Conservation (phyloP, 176 grass and related monocot species). For the Musa troglodytarum region DNA sequence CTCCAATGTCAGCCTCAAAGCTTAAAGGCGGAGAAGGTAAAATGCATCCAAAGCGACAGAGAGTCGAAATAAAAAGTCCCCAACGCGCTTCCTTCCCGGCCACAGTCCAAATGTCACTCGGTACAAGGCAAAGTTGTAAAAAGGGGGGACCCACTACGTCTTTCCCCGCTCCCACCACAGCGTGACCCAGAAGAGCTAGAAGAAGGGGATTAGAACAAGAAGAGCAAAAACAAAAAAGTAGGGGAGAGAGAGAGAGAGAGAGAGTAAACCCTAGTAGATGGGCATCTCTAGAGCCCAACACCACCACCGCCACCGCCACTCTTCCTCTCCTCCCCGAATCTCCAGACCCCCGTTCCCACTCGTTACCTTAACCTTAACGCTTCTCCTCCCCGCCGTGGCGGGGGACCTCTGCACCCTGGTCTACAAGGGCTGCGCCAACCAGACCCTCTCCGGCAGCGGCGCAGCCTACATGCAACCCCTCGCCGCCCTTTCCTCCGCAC, state of each 20-base stretch:
- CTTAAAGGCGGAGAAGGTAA: too few relatives aligned
- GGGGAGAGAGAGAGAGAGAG: neutral
- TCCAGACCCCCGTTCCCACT: neutral
- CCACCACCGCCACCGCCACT: slow-evolving; percentile 1
- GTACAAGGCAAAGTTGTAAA: neutral
- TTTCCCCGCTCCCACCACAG: too few relatives aligned
- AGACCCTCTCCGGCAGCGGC: slow-evolving; percentile 34
- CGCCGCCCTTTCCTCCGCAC: slow-evolving; percentile 34
- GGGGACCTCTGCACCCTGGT: slow-evolving; percentile 59
- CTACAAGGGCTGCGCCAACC: slow-evolving; percentile 98
- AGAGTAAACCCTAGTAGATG: neutral
- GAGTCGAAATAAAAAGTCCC: too few relatives aligned
- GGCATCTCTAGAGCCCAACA: slow-evolving; percentile 1
- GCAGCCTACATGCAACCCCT: slow-evolving; percentile 21
- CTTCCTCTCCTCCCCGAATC: neutral
- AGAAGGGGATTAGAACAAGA: neutral
- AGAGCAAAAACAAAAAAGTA: too few relatives aligned
- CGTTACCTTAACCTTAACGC: neutral
- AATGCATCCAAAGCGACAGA: too few relatives aligned
- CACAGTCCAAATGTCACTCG: neutral
- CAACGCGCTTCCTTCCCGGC: too few relatives aligned
- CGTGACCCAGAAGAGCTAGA: too few relatives aligned
- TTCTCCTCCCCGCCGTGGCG: neutral
- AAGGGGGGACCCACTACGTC: too few relatives aligned
- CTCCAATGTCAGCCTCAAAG: too few relatives aligned